Conservation (phyloP, 2,329 filamentous ascomycete genomes). For the Fusarium sp. region DNA sequence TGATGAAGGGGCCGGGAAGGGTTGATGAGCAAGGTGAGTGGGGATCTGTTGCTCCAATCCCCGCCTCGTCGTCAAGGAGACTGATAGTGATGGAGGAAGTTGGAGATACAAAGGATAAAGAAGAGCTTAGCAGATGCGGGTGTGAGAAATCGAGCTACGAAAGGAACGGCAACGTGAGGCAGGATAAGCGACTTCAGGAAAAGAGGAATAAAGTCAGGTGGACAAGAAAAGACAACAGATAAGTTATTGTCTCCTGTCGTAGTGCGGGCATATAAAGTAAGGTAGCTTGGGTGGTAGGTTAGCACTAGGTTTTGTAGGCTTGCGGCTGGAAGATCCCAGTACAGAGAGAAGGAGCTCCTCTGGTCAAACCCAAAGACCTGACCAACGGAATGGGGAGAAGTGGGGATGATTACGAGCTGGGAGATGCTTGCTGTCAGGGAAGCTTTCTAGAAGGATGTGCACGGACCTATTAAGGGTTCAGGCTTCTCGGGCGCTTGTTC, state of each 20-base stretch:
- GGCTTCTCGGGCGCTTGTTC: constrained; percentile 39
- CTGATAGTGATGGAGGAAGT: not conserved
- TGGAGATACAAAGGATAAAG: constrained; percentile 2
- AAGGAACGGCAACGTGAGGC: not conserved
- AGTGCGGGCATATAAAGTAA: not conserved
- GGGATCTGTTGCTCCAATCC: constrained; percentile 32
- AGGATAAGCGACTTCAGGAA: constrained; percentile 2
- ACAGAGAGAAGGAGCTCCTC: constrained; percentile 21
- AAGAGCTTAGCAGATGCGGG: not conserved
- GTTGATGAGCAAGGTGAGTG: constrained; percentile 31
- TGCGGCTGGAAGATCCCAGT: too few species aligned
- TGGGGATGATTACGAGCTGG: constrained; percentile 25
- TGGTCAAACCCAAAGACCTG: constrained; percentile 4
- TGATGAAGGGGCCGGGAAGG: constrained; percentile 20
- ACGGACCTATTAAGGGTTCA: constrained; percentile 27
- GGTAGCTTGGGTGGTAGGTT: too few species aligned
- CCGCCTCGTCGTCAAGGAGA: constrained; percentile 29
- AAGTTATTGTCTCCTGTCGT: constrained; percentile 4
- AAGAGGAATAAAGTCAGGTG: not conserved
- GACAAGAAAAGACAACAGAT: constrained; percentile 5
- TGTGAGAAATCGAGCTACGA: not conserved
- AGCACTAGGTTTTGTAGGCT: too few species aligned
- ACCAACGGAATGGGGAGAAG: constrained; percentile 38
- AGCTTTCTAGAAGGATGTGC: constrained; percentile 45
- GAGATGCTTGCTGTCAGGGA: constrained; percentile 39